phyloP scores from a whole-genome alignment of 208 protist species.

The Wallacemonas sp. region DNA sequence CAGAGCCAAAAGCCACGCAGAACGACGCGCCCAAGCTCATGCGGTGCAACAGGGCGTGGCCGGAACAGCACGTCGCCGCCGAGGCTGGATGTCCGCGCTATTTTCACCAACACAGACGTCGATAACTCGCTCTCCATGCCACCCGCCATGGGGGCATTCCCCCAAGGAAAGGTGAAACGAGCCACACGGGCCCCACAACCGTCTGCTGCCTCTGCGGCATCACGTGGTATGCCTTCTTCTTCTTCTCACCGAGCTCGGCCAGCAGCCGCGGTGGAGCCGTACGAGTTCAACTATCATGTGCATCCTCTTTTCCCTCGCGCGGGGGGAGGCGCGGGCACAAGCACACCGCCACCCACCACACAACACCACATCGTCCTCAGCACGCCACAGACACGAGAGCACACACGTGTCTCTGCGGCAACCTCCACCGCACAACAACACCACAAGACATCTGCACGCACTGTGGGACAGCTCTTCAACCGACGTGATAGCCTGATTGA shows the following conservation, averaged over 20 bases:
- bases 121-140: not conserved
- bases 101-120: not conserved
- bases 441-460: not conserved
- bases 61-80: not conserved
- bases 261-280: not conserved
- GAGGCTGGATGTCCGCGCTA: not conserved
- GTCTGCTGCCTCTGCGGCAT: no score
- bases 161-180: constrained; percentile 13
- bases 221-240: no score
- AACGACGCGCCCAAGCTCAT: no score
- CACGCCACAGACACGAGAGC: no score
- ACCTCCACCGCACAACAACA: no score
- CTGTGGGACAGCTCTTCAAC: not conserved
- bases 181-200: constrained; percentile 5
- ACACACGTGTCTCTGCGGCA: no score
- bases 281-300: constrained; percentile 17
- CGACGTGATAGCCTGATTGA: constrained; percentile 15
- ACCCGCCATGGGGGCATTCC: constrained; percentile 13
- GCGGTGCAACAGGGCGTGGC: not conserved
- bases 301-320: constrained; percentile 16
- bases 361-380: not conserved
- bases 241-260: no score
- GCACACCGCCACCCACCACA: not conserved
- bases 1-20: no score
- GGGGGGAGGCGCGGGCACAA: not conserved